phyloP scores from a whole-genome alignment of 768 basidiomycete genomes.

The Dioszegia hungarica region DNA sequence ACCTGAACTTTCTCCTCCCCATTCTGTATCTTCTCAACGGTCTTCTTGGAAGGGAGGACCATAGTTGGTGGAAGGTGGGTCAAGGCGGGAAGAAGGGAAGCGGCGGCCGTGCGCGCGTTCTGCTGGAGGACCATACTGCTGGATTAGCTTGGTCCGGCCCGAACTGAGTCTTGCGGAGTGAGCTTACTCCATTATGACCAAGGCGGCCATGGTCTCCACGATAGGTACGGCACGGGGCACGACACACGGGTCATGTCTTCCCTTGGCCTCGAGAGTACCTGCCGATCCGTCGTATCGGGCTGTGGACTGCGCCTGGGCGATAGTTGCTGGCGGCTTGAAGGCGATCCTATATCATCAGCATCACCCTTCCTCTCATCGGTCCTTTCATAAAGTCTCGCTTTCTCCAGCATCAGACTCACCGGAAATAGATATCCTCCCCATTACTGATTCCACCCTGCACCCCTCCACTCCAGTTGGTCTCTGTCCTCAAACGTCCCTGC shows the following conservation, averaged over 20 bases:
- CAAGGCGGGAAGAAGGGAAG: conserved; percentile 72
- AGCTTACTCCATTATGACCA: conserved; percentile 82
- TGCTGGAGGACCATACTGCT: conserved; percentile 72
- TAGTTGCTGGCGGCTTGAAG: conserved; percentile 98
- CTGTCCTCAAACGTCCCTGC: conserved; percentile 61
- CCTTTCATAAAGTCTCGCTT: too few species aligned
- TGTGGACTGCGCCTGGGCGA: conserved; percentile 83
- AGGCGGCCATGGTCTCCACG: conserved; percentile 93
- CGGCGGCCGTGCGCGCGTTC: conserved; percentile 70
- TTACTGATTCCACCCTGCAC: conserved; percentile 97
- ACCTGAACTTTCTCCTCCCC: conserved; percentile 23
- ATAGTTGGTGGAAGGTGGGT: conserved; percentile 85
- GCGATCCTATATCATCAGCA: conserved; percentile 62
- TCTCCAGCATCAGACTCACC: conserved; percentile 61
- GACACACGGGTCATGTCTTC: conserved; percentile 95
- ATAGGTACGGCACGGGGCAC: conserved; percentile 96
- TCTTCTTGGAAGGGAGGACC: conserved; percentile 59
- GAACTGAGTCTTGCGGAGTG: background rate
- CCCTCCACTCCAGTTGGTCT: conserved; percentile 94
- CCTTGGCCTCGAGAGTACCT: conserved; percentile 81
- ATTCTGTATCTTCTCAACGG: conserved; percentile 23
- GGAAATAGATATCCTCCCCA: conserved; percentile 95
- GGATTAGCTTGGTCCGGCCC: background rate
- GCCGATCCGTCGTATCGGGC: conserved; percentile 88
- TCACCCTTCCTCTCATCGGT: too few species aligned